Conservation (phyloP, 1,139 yeast species). For the Candida sp. region DNA sequence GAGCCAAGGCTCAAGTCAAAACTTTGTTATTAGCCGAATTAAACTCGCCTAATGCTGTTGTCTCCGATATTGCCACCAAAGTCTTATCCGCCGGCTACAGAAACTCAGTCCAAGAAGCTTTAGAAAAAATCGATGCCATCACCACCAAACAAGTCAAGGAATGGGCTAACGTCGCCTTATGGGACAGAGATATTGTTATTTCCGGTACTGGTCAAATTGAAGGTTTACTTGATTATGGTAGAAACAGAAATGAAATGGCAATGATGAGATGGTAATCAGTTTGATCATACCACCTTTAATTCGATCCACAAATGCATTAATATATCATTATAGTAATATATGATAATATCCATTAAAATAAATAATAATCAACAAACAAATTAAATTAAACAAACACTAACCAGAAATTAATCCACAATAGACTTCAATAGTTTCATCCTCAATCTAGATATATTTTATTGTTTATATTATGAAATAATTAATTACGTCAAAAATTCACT, state of each 20-base stretch:
- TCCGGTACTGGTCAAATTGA: conserved; percentile 86
- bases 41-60: conserved; percentile 46
- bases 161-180: conserved; percentile 73
- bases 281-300: too few relatives aligned
- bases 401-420: neutral
- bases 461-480: conserved; percentile 3
- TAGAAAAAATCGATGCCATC: conserved; percentile 61
- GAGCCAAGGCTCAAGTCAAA: conserved; percentile 67
- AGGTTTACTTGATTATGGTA: conserved; percentile 75
- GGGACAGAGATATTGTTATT: conserved; percentile 83
- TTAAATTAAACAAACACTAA: neutral
- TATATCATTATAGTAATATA: neutral
- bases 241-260: conserved; percentile 85
- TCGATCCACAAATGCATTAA: neutral
- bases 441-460: neutral
- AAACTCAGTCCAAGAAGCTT: conserved; percentile 56
- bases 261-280: conserved; percentile 64
- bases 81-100: conserved; percentile 60
- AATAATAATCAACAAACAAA: neutral
- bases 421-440: neutral
- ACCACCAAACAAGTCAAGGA: conserved; percentile 56
- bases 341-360: neutral
- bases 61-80: conserved; percentile 57
- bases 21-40: conserved; percentile 51
- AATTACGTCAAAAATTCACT: conserved; percentile 1